Percentiles rank a stretch among this genome's conserved stretches.
Conservation (phyloP, 1,284 basidiomycete species). For the Tilletia walkeri region DNA sequence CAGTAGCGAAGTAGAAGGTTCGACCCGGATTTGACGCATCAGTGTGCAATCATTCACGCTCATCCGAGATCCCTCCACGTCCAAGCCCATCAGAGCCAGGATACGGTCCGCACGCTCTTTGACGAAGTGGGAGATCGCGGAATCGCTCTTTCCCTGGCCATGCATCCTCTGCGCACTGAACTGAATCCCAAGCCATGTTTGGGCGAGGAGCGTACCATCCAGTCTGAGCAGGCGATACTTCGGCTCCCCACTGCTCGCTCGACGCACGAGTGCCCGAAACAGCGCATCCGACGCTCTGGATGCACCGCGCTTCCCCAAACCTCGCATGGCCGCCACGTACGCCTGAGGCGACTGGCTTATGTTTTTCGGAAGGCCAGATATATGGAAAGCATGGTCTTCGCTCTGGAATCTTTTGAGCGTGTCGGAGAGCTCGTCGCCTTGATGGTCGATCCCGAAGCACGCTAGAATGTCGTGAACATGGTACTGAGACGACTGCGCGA, state of each 20-base stretch:
- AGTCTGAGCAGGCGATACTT: not conserved
- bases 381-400: not conserved
- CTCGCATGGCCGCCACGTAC: not conserved
- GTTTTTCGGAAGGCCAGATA: too few relatives aligned
- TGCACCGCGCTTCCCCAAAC: not conserved
- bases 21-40: not conserved
- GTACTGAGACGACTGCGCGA: not conserved
- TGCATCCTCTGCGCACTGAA: not conserved
- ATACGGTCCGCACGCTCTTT: not conserved
- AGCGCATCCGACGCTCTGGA: not conserved
- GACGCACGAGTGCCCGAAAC: not conserved
- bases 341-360: not conserved
- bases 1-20: not conserved
- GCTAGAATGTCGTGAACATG: not conserved
- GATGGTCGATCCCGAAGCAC: not conserved
- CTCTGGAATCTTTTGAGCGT: too few relatives aligned
- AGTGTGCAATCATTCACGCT: too few relatives aligned
- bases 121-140: not conserved
- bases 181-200: not conserved
- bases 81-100: conserved; percentile 1
- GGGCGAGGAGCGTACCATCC: not conserved
- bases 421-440: not conserved
- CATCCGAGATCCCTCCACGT: too few relatives aligned
- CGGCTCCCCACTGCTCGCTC: not conserved
- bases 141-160: not conserved